These are phyloP conservation scores for Lactarius hatsudake DNA, from an alignment of 768 basidiomycete genomes.

Conservation along the genomic window DNA sequence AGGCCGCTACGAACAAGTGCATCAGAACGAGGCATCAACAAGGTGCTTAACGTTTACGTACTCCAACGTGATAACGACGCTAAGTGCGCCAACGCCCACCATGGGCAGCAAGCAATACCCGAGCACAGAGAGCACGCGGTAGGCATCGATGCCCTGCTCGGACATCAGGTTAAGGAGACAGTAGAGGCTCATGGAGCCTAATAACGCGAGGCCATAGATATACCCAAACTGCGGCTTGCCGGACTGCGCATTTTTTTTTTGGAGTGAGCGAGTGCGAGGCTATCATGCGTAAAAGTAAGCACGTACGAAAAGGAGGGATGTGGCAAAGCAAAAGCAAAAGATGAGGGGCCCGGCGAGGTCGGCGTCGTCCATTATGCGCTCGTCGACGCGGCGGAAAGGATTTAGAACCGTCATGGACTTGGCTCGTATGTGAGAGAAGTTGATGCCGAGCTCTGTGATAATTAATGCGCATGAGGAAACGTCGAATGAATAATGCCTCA, in stretches of 20 bases:
- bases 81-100: conserved; percentile 89
- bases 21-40: conserved; percentile 16
- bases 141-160: conserved; percentile 90
- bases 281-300: not conserved
- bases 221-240: conserved; percentile 99
- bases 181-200: conserved; percentile 91
- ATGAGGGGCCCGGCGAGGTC: conserved; percentile 95
- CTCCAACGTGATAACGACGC: conserved; percentile 87
- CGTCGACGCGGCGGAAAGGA: conserved; percentile 78
- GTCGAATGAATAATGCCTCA: conserved; percentile 34
- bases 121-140: conserved; percentile 90
- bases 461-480: conserved; percentile 5
- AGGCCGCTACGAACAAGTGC: conserved; percentile 51
- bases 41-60: conserved; percentile 42
- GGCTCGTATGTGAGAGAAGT: conserved; percentile 91
- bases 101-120: conserved; percentile 97
- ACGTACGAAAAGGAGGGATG: conserved; percentile 87
- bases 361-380: conserved; percentile 98
- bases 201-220: conserved; percentile 96
- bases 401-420: conserved; percentile 97
- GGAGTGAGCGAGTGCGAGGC: not conserved
- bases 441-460: conserved; percentile 87
- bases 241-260: conserved; percentile 56
- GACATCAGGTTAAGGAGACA: conserved; percentile 96
- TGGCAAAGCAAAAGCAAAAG: conserved; percentile 93